Base-by-base conservation (phyloP, 345 rosid species). In the Jatropha curcas region DNA sequence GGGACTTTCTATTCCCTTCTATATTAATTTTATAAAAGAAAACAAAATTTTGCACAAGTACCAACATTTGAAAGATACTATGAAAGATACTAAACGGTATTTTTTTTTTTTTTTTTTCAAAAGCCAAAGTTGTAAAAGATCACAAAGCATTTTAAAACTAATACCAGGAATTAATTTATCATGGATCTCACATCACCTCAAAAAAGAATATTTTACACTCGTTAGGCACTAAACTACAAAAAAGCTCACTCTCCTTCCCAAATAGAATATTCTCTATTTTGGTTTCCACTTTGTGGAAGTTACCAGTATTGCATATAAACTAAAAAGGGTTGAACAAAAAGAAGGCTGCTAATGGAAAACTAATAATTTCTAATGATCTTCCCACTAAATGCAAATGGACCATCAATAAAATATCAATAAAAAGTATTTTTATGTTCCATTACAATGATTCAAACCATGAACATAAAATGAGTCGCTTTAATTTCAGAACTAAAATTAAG, bases 161-260 rank as follows among this genome's bases (percentile, higher is more conserved):
- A 28, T 28, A 27, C n/a, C 34, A 48, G 16, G 4, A 64, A 13
- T 24, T 8, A 41, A 24, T 64, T 22, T 24, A 13, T 41, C 2
- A 43, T 64, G 41, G 11, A 39, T 64, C 51, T 27, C 45, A 41
- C 68, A 48, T 46, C 56, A 65, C 46, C 46, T 61, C 56, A 45
- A 24, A 2, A 27, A 65, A 65, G 24, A 28, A 65, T 27, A 65
- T 65, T 55, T 46, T 57, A 55, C 24, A 14, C 9, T 24, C n/a
- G n/a, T 20, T 55, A 35, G 72, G 30, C 22, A 14, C 24, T 35
- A 33, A 24, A 5, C 19, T 35, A 27, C 24, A 1, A 52, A 7
- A 33, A 55, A 52, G 48, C 27, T 68, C 71, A 35, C n/a, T 68
- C 45, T 52, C 51, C 51, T 7, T 33, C 14, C 19, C 17, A 48